These are phyloP conservation scores for Phytophthora rubi DNA, from an alignment of 352 stramenopile genomes.

Conservation along the genomic window DNA sequence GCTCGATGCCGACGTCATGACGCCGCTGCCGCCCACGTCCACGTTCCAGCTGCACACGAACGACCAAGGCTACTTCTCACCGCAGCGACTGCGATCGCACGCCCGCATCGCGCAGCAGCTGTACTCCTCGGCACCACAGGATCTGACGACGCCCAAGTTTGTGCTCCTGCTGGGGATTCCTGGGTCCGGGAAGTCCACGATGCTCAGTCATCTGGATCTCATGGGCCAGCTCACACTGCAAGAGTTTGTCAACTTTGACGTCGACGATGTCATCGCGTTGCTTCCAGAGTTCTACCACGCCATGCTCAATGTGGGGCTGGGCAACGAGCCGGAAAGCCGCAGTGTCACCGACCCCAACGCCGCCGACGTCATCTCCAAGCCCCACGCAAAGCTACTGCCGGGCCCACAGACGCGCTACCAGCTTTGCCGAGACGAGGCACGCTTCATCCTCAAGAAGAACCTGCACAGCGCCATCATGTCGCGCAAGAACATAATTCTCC, in stretches of 20 bases:
- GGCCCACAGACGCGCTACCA: conserved; percentile 76
- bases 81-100: conserved; percentile 66
- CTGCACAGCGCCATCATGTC: conserved; percentile 79
- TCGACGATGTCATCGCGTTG: conserved; percentile 82
- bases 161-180: conserved; percentile 75
- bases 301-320: conserved; percentile 82
- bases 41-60: conserved; percentile 74
- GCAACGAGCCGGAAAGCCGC: conserved; percentile 57
- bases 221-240: conserved; percentile 69
- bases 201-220: conserved; percentile 76
- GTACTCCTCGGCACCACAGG: conserved; percentile 62
- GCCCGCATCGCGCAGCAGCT: conserved; percentile 79
- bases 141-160: conserved; percentile 63
- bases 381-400: conserved; percentile 37
- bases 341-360: conserved; percentile 29
- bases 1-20: conserved; percentile 50
- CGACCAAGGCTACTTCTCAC: conserved; percentile 63
- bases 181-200: conserved; percentile 75
- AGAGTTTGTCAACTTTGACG: conserved; percentile 87
- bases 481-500: conserved; percentile 81
- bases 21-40: conserved; percentile 42
- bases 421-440: conserved; percentile 80
- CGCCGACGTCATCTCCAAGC: conserved; percentile 14
- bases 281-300: conserved; percentile 83
- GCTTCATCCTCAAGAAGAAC: conserved; percentile 86